Evolutionary conservation across 192 early-diverging fungal species (phyloP).

Genomic region (Chytriomyces hyalinus): DNA sequence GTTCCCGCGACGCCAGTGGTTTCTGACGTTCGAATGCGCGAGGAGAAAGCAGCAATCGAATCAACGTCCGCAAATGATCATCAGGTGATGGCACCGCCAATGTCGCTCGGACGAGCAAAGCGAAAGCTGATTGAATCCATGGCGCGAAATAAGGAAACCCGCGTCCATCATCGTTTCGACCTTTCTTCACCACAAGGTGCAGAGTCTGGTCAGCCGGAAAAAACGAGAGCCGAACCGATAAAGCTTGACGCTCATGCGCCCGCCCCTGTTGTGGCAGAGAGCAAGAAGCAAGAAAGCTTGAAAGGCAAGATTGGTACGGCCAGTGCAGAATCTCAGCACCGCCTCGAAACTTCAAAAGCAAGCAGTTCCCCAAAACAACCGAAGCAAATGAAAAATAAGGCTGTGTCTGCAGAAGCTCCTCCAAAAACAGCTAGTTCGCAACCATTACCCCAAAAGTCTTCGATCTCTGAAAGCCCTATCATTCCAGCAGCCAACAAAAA

Average conservation of each 20-base stretch:
- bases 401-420: neutral
- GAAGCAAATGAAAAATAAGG: neutral
- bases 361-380: neutral
- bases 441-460: no score
- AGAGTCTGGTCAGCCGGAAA: neutral
- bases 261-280: neutral
- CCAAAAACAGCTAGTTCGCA: neutral
- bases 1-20: neutral
- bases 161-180: slow-evolving; percentile 8
- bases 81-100: slow-evolving; percentile 7
- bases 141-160: slow-evolving; percentile 11
- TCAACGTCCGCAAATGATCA: neutral
- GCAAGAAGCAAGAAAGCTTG: neutral
- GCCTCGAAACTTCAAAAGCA: no score
- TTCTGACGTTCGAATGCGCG: neutral
- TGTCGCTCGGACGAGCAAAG: slow-evolving; percentile 24
- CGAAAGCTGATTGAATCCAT: slow-evolving; percentile 16
- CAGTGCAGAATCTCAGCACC: no score
- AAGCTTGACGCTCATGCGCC: no score
- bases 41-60: neutral
- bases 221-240: no score
- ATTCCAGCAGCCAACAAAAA: neutral
- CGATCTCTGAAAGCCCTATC: neutral
- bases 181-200: neutral
- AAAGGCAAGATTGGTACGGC: neutral